These are phyloP conservation scores for Astraeus odoratus DNA, from an alignment of 768 basidiomycete genomes.

Conservation along the genomic window DNA sequence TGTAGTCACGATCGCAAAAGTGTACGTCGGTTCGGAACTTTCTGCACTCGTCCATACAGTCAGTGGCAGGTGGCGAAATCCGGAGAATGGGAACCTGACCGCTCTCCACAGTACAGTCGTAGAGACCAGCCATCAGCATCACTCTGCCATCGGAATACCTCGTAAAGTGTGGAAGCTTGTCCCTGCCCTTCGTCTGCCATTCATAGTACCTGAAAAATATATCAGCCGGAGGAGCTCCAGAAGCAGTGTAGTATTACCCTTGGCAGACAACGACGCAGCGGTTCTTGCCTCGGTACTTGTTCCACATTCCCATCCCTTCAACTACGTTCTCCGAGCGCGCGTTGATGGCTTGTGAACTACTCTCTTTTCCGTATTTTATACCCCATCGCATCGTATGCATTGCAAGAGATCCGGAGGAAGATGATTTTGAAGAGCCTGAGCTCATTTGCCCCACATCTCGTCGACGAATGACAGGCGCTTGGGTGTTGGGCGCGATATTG, in stretches of 20 bases:
- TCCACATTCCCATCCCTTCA: constrained; percentile 81
- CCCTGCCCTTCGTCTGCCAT: constrained; percentile 82
- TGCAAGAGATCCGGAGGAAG: constrained; percentile 30
- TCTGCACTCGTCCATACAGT: constrained; percentile 28
- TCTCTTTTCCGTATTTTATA: constrained; percentile 61
- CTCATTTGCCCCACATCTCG: constrained; percentile 16
- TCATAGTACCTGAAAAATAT: constrained; percentile 73
- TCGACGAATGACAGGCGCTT: constrained; percentile 67
- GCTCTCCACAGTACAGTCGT: constrained; percentile 65
- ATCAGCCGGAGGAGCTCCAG: neutral
- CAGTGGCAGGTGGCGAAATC: neutral
- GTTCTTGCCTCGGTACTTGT: constrained; percentile 67
- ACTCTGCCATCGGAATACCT: constrained; percentile 56
- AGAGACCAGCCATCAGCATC: constrained; percentile 86
- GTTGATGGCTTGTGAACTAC: constrained; percentile 75
- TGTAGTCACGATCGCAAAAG: constrained; percentile 90
- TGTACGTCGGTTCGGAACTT: constrained; percentile 53
- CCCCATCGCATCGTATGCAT: constrained; percentile 92
- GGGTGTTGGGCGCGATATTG: constrained; percentile 78
- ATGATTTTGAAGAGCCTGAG: constrained; percentile 1
- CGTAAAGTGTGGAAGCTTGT: constrained; percentile 76
- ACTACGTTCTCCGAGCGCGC: constrained; percentile 79
- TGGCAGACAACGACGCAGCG: constrained; percentile 82
- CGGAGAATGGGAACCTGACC: constrained; percentile 30
- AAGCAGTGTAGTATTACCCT: constrained; percentile 39